Percentiles rank a stretch among this genome's conserved stretches.
phyloP scores from a whole-genome alignment of 371 early-diverging fungal species.

The Syncephalastrum monosporum region DNA sequence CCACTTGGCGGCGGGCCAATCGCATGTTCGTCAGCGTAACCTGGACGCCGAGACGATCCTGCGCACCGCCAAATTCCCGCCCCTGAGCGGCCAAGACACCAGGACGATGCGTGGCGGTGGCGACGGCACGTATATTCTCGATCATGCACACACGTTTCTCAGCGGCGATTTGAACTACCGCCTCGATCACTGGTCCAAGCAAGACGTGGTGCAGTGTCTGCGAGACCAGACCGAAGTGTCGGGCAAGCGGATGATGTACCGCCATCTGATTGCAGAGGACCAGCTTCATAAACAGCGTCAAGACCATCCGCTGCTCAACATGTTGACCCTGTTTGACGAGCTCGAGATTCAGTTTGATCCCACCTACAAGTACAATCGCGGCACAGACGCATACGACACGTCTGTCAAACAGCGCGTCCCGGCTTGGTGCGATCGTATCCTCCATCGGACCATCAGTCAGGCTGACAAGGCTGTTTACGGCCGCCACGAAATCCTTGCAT shows the following conservation, averaged over 20 bases:
- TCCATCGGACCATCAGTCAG: conserved; percentile 44
- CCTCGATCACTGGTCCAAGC: conserved; percentile 50
- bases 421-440: conserved; percentile 85
- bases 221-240: conserved; percentile 29
- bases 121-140: conserved; percentile 70
- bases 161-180: conserved; percentile 87
- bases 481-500: conserved; percentile 64
- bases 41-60: conserved; percentile 72
- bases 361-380: conserved; percentile 84
- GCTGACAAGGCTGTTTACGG: conserved; percentile 43
- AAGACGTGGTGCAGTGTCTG: conserved; percentile 55
- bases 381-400: conserved; percentile 70
- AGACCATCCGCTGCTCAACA: conserved; percentile 55
- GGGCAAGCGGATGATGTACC: conserved; percentile 19
- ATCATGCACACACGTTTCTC: conserved; percentile 77
- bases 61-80: conserved; percentile 57
- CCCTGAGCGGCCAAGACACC: not conserved
- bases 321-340: conserved; percentile 64
- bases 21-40: conserved; percentile 69
- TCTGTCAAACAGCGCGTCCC: conserved; percentile 82
- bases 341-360: conserved; percentile 71
- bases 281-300: conserved; percentile 66
- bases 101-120: conserved; percentile 31
- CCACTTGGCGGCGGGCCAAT: conserved; percentile 87
- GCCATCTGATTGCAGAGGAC: conserved; percentile 38